Conservation (phyloP, 73 alveolate species). For the Paramecium pentaurelia region DNA sequence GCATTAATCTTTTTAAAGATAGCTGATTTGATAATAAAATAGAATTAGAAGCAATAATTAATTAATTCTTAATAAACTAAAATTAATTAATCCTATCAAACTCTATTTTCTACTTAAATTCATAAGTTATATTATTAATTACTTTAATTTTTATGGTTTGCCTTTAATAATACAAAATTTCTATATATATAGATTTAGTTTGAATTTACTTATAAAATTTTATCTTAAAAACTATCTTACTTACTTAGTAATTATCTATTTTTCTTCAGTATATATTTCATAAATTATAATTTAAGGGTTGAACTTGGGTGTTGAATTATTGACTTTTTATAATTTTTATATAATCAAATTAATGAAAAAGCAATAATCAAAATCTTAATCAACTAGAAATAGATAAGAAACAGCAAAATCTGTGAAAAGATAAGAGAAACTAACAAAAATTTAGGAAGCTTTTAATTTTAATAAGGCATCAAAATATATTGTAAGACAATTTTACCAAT, state of each 20-base stretch:
- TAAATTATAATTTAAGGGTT: not conserved
- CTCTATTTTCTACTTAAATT: too few species aligned
- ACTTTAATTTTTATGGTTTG: not conserved
- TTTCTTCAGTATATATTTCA: not conserved
- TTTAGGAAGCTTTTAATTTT: constrained; percentile 4
- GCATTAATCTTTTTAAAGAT: not conserved
- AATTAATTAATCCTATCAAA: not conserved
- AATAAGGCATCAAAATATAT: constrained; percentile 38
- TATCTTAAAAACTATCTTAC: too few species aligned
- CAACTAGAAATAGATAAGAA: not conserved
- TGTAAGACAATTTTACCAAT: not conserved
- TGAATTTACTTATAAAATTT: not conserved
- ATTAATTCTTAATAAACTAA: too few species aligned
- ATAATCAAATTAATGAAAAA: not conserved
- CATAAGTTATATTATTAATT: too few species aligned
- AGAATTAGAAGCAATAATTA: not conserved
- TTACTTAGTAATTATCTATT: too few species aligned
- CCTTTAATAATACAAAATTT: too few species aligned
- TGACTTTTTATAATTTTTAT: not conserved
- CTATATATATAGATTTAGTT: not conserved
- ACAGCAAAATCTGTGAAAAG: constrained; percentile 9
- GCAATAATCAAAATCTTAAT: not conserved
- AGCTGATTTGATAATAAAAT: not conserved
- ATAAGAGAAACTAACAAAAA: constrained; percentile 30
- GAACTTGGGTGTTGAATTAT: not conserved